Percentiles rank a stretch among this genome's conserved stretches.
Conservation (phyloP, 139 green algal species). For the Chlamydomonas asymmetrica region DNA sequence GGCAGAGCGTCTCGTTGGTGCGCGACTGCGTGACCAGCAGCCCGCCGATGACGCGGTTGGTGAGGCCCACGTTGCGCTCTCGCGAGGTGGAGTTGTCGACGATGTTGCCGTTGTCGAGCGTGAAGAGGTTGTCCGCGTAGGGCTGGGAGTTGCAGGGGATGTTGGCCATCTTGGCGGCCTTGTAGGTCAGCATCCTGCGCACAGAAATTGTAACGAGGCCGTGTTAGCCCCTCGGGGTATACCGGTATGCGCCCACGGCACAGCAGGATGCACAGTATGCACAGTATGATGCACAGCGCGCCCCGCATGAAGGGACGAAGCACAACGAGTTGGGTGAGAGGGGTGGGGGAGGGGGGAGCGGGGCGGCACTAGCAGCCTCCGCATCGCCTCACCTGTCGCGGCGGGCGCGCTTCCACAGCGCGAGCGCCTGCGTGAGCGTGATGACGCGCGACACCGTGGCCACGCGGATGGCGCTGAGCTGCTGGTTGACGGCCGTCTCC, state of each 20-base stretch:
- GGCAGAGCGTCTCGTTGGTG: slow-evolving; percentile 59
- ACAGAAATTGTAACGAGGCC: too few relatives aligned
- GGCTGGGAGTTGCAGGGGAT: slow-evolving; percentile 48
- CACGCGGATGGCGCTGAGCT: slow-evolving; percentile 65
- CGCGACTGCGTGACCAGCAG: slow-evolving; percentile 73
- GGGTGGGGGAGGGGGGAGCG: too few relatives aligned
- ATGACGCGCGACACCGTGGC: slow-evolving; percentile 62
- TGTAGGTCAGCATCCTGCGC: slow-evolving; percentile 29
- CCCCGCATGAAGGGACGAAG: too few relatives aligned
- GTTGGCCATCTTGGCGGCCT: slow-evolving; percentile 58
- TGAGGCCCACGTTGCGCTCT: slow-evolving; percentile 65
- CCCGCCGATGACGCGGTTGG: slow-evolving; percentile 72
- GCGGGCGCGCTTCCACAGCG: slow-evolving; percentile 66
- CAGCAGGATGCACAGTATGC: slow-evolving; percentile 22
- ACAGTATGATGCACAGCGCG: too few relatives aligned
- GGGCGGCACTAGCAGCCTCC: too few relatives aligned
- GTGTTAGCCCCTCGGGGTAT: too few relatives aligned
- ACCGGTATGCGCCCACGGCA: too few relatives aligned
- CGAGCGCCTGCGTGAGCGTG: slow-evolving; percentile 58
- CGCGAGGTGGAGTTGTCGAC: slow-evolving; percentile 39
- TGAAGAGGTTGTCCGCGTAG: slow-evolving; percentile 43
- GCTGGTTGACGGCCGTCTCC: slow-evolving; percentile 47
- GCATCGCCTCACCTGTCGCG: slow-evolving; percentile 37
- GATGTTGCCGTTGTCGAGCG: slow-evolving; percentile 62
- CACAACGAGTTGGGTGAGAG: too few relatives aligned